Percentiles rank a stretch among this genome's conserved stretches.
Conservation (phyloP, 192 early-diverging fungal species). For the Phlyctochytrium bullatum region DNA sequence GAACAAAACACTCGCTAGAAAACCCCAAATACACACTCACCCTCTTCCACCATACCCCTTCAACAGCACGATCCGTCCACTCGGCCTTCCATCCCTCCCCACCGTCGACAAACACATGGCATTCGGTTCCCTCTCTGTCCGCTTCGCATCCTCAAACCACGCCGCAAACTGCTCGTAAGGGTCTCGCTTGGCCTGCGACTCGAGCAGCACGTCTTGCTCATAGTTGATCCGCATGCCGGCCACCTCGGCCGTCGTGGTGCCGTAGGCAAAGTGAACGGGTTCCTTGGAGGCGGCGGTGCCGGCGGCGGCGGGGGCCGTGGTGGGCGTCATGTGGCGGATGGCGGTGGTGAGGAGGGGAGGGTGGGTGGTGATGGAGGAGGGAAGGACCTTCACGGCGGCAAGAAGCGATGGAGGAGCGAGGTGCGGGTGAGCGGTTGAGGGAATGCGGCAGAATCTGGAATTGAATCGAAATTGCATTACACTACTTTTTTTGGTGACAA, state of each 20-base stretch:
- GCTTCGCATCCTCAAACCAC: slow-evolving; percentile 43
- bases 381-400: too few species aligned
- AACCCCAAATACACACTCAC: slow-evolving; percentile 1
- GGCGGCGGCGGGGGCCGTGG: background rate
- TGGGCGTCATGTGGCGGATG: background rate
- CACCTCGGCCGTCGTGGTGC: slow-evolving; percentile 13
- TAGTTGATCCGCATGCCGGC: slow-evolving; percentile 42
- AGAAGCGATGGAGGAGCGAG: too few species aligned
- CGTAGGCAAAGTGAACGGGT: slow-evolving; percentile 9
- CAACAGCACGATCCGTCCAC: slow-evolving; percentile 47
- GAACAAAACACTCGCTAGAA: background rate
- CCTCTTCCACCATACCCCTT: slow-evolving; percentile 47
- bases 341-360: background rate
- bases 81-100: slow-evolving; percentile 19
- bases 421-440: too few species aligned
- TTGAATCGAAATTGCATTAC: too few species aligned
- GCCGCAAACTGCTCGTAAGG: slow-evolving; percentile 44
- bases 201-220: slow-evolving; percentile 16
- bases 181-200: slow-evolving; percentile 13
- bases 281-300: slow-evolving; percentile 9
- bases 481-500: too few species aligned
- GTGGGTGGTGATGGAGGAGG: background rate
- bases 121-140: slow-evolving; percentile 41
- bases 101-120: slow-evolving; percentile 49
- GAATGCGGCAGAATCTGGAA: too few species aligned